Percentiles rank a stretch among this genome's conserved stretches.
Conservation (phyloP, 1,139 yeast species). For the Scheffersomyces stambukii region DNA sequence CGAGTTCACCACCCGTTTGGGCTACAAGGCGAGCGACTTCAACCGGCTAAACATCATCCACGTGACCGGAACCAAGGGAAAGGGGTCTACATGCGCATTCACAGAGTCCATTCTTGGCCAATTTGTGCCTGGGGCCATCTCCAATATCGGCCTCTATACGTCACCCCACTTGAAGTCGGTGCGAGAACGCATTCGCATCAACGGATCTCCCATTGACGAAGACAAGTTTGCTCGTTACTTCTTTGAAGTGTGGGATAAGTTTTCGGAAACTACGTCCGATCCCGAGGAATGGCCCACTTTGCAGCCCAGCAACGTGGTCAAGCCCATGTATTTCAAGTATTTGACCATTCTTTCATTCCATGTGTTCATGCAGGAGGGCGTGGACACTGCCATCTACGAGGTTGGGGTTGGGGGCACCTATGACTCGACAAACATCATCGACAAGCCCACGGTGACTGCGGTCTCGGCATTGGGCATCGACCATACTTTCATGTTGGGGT, state of each 20-base stretch:
- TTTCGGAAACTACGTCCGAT: conserved; percentile 58
- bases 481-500: conserved; percentile 85
- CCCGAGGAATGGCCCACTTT: conserved; percentile 63
- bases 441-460: conserved; percentile 79
- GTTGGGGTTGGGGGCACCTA: conserved; percentile 98
- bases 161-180: conserved; percentile 95
- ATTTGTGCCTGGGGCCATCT: conserved; percentile 36
- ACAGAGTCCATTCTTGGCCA: conserved; percentile 75
- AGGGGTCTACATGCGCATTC: conserved; percentile 97
- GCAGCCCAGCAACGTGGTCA: conserved; percentile 56
- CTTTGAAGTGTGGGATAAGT: conserved; percentile 87
- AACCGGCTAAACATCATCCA: conserved; percentile 77
- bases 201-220: conserved; percentile 82
- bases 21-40: conserved; percentile 68
- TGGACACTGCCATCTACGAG: conserved; percentile 90
- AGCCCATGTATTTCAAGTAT: conserved; percentile 92
- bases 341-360: conserved; percentile 88
- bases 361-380: conserved; percentile 80
- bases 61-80: conserved; percentile 97
- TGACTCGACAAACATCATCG: conserved; percentile 89
- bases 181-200: conserved; percentile 84
- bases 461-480: conserved; percentile 87
- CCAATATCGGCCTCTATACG: conserved; percentile 83
- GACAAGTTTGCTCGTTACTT: conserved; percentile 80
- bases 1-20: conserved; percentile 87